These are phyloP conservation scores for Lactifluus subvellereus DNA, from an alignment of 768 basidiomycete genomes.

Conservation along the genomic window DNA sequence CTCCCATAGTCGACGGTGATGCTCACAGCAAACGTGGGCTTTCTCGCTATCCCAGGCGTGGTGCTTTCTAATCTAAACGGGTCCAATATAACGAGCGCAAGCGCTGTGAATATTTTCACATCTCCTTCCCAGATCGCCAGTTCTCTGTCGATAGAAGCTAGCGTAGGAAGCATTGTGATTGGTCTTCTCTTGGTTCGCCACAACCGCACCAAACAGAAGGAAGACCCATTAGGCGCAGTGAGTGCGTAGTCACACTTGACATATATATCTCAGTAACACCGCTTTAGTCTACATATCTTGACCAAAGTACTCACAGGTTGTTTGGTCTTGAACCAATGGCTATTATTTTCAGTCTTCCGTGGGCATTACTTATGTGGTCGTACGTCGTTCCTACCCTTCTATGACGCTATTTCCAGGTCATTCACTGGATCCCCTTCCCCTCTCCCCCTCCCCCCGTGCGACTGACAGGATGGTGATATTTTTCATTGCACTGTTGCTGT, in stretches of 20 bases:
- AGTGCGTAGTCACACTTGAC: background rate
- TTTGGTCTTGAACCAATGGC: slow-evolving; percentile 48
- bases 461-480: slow-evolving; percentile 14
- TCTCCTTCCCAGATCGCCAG: slow-evolving; percentile 45
- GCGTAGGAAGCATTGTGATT: slow-evolving; percentile 44
- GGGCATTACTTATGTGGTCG: slow-evolving; percentile 57
- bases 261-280: background rate
- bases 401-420: background rate
- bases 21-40: slow-evolving; percentile 33
- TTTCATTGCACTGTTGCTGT: slow-evolving; percentile 9
- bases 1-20: slow-evolving; percentile 31
- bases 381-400: slow-evolving; percentile 30
- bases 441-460: no score
- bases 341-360: slow-evolving; percentile 50
- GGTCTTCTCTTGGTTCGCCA: slow-evolving; percentile 43
- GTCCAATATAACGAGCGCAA: background rate
- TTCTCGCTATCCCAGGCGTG: slow-evolving; percentile 33
- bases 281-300: slow-evolving; percentile 27
- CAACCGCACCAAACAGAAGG: slow-evolving; percentile 34
- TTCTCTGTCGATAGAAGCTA: slow-evolving; percentile 43
- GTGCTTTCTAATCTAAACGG: background rate
- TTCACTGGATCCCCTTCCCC: background rate
- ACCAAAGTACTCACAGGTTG: slow-evolving; percentile 26
- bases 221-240: slow-evolving; percentile 26
- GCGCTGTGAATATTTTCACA: slow-evolving; percentile 16